Base-by-base conservation (phyloP, 169 alveolate genomes). In the Theileria annulata region DNA sequence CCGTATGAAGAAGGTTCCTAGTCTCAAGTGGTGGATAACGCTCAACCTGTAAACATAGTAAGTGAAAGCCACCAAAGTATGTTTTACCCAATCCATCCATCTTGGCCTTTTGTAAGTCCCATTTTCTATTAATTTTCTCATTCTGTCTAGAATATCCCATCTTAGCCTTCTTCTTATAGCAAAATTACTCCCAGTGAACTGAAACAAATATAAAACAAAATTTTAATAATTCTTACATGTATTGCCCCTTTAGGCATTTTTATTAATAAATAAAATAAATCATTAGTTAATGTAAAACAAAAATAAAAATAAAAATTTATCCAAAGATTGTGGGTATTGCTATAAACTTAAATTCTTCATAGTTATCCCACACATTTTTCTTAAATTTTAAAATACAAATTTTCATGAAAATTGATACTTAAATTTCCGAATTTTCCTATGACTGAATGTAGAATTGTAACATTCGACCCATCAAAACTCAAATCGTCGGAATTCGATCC, bases 1-100 rank as follows among this genome's bases (percentile, higher is more conserved):
- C 90, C 30, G 81, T 76, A 42, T 85, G 80, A 42, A 90, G 78
- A 30, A 90, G 58, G 60, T 87, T 90, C 70, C 92, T 79, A 51
- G 90, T 87, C 64, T 90, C 93, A 63, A 90, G 86, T 6, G 94
- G 94, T n/a, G 94, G 94, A 0, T 91, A 87, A 31, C 87, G 79
- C 62, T 90, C 94, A 25, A 88, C 88, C 90, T 84, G 30, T 51
- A 27, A 25, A 37, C 68, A 67, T 67, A 59, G 56, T 27, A 27
- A 27, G 25, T 62, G 4, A 54, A 28, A 8, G 42, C 10, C 4
- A 70, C 15, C 21, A 10, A 28, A 12, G 51, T 9, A 12, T 9
- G 25, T 33, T 48, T 3, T 76, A 84, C 90, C 94, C 94, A 90
- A 60, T 90, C 94, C 67, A 90, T 78, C 94, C 94, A 86, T 48